Conservation (phyloP, 1,284 basidiomycete species). For the Grifola frondosa region DNA sequence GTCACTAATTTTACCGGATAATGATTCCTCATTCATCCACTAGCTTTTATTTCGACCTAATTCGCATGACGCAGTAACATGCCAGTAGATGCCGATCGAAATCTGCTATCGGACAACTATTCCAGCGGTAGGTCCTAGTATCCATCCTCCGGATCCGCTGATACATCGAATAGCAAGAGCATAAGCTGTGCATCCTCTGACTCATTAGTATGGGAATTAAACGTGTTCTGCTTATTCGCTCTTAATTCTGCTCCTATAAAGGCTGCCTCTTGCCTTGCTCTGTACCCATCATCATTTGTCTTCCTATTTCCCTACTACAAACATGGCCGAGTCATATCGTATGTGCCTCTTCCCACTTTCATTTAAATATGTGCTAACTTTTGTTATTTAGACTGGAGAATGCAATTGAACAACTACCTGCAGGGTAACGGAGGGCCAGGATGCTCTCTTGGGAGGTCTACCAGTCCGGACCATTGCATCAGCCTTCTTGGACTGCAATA, state of each 20-base stretch:
- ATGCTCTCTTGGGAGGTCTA: conserved; percentile 29
- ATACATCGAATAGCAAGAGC: conserved; percentile 16
- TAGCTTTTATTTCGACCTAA: conserved; percentile 9
- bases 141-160: conserved; percentile 22
- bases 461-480: conserved; percentile 29
- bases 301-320: conserved; percentile 6
- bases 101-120: no score
- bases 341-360: conserved; percentile 2
- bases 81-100: no score
- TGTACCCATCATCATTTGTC: not conserved
- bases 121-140: conserved; percentile 15
- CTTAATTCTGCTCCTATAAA: conserved; percentile 15
- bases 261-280: not conserved
- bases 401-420: conserved; percentile 37
- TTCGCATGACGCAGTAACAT: no score
- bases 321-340: conserved; percentile 25
- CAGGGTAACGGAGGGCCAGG: conserved; percentile 30
- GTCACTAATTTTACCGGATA: conserved; percentile 12
- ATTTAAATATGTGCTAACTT: not conserved
- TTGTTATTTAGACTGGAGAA: conserved; percentile 30
- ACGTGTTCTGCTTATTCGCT: conserved; percentile 5
- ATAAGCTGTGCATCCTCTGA: conserved; percentile 26
- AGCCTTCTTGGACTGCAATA: conserved; percentile 31
- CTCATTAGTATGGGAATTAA: conserved; percentile 16
- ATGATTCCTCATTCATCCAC: conserved; percentile 15